Evolutionary conservation across 345 rosid species (phyloP).

Genomic region (Citrus medica): DNA sequence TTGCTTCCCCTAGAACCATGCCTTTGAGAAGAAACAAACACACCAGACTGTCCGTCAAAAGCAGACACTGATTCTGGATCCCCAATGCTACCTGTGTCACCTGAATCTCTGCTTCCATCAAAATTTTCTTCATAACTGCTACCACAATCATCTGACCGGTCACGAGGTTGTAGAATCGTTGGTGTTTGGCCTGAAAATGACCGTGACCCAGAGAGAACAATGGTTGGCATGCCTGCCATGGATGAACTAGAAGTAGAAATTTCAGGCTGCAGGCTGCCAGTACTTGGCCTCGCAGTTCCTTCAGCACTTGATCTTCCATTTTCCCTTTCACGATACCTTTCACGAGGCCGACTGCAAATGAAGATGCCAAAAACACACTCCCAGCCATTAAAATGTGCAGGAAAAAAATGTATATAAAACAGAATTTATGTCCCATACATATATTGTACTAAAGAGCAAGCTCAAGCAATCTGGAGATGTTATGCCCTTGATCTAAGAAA

Average conservation of each 20-base stretch:
- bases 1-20: constrained; percentile 70
- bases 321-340: constrained; percentile 75
- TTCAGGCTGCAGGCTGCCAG: constrained; percentile 45
- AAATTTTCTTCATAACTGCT: constrained; percentile 67
- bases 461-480: neutral
- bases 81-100: constrained; percentile 70
- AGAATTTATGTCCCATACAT: neutral
- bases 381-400: neutral
- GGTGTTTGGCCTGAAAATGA: constrained; percentile 64
- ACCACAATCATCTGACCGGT: constrained; percentile 61
- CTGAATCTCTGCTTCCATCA: constrained; percentile 76
- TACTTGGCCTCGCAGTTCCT: constrained; percentile 39
- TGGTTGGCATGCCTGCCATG: constrained; percentile 33
- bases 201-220: constrained; percentile 59
- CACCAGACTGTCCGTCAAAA: constrained; percentile 61
- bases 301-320: constrained; percentile 57
- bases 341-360: constrained; percentile 54
- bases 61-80: constrained; percentile 57
- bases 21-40: constrained; percentile 46
- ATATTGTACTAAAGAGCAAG: neutral
- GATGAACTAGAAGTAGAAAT: constrained; percentile 31
- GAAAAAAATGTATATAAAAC: neutral
- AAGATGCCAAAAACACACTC: constrained; percentile 1
- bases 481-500: neutral
- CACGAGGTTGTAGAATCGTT: constrained; percentile 76